phyloP scores from a whole-genome alignment of 78 protist genomes.

The Fonticula alba region DNA sequence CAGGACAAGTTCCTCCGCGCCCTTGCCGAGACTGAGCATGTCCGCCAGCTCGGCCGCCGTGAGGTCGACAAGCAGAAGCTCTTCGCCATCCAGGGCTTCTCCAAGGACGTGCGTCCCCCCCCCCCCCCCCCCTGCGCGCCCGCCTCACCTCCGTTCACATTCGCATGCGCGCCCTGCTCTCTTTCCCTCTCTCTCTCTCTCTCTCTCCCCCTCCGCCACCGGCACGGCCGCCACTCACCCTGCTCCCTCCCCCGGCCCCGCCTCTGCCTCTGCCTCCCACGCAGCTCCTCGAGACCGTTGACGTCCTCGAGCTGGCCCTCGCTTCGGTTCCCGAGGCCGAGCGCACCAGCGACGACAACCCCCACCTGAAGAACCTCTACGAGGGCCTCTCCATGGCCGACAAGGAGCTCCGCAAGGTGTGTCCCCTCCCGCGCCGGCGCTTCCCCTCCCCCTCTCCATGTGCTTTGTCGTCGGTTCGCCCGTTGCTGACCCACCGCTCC shows the following conservation, averaged over 20 bases:
- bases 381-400: slow-evolving; percentile 17
- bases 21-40: slow-evolving; percentile 31
- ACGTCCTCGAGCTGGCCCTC: slow-evolving; percentile 3
- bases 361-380: background rate
- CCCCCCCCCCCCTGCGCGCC: slow-evolving; percentile 1
- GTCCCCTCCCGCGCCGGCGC: background rate
- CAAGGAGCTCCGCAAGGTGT: slow-evolving; percentile 5
- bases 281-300: background rate
- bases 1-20: slow-evolving; percentile 23
- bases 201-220: too few relatives aligned
- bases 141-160: background rate
- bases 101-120: slow-evolving; percentile 19
- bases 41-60: slow-evolving; percentile 6
- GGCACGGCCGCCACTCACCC: background rate
- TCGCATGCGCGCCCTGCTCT: too few relatives aligned
- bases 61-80: slow-evolving; percentile 19
- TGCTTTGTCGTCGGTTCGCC: background rate
- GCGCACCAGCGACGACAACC: background rate
- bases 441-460: too few relatives aligned
- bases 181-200: too few relatives aligned
- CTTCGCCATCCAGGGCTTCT: slow-evolving; percentile 12
- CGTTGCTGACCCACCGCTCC: background rate
- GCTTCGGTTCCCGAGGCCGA: slow-evolving; percentile 3
- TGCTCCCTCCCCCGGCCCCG: background rate
- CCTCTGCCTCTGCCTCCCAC: background rate